Percentiles rank a stretch among this genome's conserved stretches.
Evolutionary conservation across 2,329 filamentous ascomycete species (phyloP).

Genomic region (Pseudophaeomoniella oleicola): DNA sequence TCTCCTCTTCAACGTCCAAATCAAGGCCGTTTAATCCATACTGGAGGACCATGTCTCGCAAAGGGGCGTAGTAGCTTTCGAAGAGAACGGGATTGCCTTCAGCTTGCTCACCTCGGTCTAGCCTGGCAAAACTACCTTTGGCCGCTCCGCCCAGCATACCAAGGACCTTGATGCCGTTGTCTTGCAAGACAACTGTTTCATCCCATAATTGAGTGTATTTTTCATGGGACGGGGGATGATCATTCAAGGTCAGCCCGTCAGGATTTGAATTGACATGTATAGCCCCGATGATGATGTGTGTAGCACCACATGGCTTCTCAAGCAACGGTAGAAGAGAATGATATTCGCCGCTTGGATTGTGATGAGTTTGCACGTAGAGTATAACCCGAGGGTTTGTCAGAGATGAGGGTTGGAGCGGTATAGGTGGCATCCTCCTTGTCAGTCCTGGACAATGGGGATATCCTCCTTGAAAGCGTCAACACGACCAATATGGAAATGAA

Average conservation of each 20-base stretch:
- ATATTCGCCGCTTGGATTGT: conserved; percentile 34
- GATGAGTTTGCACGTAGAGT: conserved; percentile 51
- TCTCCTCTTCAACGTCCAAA: conserved; percentile 66
- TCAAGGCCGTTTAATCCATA: conserved; percentile 56
- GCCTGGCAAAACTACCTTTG: conserved; percentile 51
- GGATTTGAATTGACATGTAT: conserved; percentile 65
- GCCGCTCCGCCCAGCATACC: conserved; percentile 83
- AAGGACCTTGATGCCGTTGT: conserved; percentile 61
- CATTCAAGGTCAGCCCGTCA: conserved; percentile 60
- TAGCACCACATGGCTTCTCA: conserved; percentile 43
- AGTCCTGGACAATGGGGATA: no score
- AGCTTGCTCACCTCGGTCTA: conserved; percentile 25
- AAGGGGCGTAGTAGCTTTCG: conserved; percentile 57
- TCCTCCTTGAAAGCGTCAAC: no score
- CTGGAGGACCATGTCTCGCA: conserved; percentile 49
- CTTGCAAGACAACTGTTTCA: conserved; percentile 59
- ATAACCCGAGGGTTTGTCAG: conserved; percentile 21
- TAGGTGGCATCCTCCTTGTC: conserved; percentile 26
- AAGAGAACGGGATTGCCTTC: conserved; percentile 30
- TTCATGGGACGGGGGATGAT: conserved; percentile 54
- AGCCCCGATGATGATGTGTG: conserved; percentile 75
- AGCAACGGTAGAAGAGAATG: conserved; percentile 49
- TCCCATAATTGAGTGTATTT: conserved; percentile 63
- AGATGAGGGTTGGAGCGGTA: conserved; percentile 12
- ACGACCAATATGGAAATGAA: no score